Evolutionary conservation across 75 land plant genomes (phyloP), one percentile per base, ranked within the genome.

Genomic region (Pinus albicaulis): DNA sequence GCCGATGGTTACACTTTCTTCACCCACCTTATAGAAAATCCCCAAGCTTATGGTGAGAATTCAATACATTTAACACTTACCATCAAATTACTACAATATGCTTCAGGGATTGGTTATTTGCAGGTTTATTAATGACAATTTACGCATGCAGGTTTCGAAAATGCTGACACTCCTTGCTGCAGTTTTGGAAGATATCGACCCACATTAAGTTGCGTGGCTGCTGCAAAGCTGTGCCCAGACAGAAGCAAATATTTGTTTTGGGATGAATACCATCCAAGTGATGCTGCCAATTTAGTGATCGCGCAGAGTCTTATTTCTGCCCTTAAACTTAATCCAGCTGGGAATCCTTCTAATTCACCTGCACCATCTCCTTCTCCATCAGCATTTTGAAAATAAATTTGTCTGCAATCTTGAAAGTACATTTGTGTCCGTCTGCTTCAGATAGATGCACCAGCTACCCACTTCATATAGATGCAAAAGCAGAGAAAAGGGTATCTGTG

Each of bases 141-240:
- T 3, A 1, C 24, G 11, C 2, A 5, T 82, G 66, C 88, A 95
- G 98, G 99, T 11, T 93, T 96, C 55, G 77, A 76, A 16, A 85
- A 85, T 64, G 76, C 85, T 8, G 84, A 92, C 41, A 76, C 83
- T 13, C 98, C 97, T 0, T 96, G 99, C 60, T 96, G 98, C 78
- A 77, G 85, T 3, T 63, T 84, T 11, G 31, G 31, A 31, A 31
- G 31, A 31, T 31, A 31, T 0, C 31, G 31, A 0, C 31, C 31
- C 31, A 31, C 31, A 31, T 31, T 31, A 31, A 31, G 31, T 31
- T 31, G 31, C 31, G 31, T 31, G 31, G 31, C 31, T 31, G 31
- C 31, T 31, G 31, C 31, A 31, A 31, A 31, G 31, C 31, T 31
- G 31, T 31, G 31, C 2, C 31, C 31, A 31, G 31, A 31, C 31